These are phyloP conservation scores for Aspergillus hiratsukae DNA, from an alignment of 2,329 filamentous ascomycete species.

Conservation along the genomic window DNA sequence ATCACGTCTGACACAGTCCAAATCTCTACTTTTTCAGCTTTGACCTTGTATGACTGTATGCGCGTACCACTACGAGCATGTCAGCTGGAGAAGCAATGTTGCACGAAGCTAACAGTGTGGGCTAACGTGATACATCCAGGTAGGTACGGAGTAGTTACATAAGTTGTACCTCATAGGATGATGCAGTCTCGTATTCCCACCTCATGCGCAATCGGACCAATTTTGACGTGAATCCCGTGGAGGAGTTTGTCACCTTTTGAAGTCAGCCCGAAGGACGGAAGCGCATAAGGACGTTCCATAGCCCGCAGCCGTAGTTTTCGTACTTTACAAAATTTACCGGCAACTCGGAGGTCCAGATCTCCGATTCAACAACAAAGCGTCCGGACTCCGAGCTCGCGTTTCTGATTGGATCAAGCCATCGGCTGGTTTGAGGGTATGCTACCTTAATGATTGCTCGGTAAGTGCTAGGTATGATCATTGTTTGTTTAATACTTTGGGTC, in stretches of 20 bases:
- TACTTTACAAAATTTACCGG: constrained; percentile 7
- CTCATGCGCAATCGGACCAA: neutral
- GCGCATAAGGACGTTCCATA: neutral
- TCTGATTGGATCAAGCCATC: constrained; percentile 1
- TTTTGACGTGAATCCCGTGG: neutral
- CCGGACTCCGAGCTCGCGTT: constrained; percentile 4
- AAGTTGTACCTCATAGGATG: too few species aligned
- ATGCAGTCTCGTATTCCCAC: neutral
- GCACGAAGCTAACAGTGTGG: neutral
- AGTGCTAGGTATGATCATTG: neutral
- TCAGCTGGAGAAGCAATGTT: neutral
- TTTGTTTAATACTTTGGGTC: too few species aligned
- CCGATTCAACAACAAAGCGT: neutral
- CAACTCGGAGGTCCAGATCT: constrained; percentile 8
- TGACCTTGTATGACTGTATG: neutral
- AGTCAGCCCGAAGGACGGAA: too few species aligned
- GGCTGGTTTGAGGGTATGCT: too few species aligned
- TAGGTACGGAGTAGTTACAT: neutral
- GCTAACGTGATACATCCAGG: neutral
- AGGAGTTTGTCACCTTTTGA: neutral
- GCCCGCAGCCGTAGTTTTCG: neutral
- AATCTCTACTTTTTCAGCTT: neutral
- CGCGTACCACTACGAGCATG: too few species aligned
- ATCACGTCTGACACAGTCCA: neutral
- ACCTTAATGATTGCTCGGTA: too few species aligned